Conservation (phyloP, 345 rosid genomes). For the Rubroshorea leprosula region DNA sequence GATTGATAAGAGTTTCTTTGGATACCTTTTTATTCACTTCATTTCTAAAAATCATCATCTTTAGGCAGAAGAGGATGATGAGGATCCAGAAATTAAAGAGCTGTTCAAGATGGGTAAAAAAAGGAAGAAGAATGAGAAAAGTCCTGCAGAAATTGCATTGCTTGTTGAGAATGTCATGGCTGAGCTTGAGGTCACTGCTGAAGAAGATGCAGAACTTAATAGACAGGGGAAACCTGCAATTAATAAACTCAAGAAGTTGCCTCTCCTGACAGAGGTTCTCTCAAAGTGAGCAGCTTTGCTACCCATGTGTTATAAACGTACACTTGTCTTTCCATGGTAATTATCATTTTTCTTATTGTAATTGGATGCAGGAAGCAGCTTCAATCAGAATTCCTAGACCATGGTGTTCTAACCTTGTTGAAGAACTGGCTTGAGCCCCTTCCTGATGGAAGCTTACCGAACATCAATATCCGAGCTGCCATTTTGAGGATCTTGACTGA, state of each 20-base stretch:
- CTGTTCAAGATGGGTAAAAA: slow-evolving; percentile 83
- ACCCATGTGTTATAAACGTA: neutral
- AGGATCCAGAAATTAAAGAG: slow-evolving; percentile 73
- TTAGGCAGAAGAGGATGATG: slow-evolving; percentile 88
- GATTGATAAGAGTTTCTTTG: neutral
- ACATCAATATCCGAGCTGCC: slow-evolving; percentile 89
- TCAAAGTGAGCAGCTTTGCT: slow-evolving; percentile 61
- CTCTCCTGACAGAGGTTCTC: slow-evolving; percentile 82
- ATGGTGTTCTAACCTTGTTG: slow-evolving; percentile 78
- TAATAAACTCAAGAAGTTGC: slow-evolving; percentile 81
- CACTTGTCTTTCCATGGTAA: neutral
- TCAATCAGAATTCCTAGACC: slow-evolving; percentile 89
- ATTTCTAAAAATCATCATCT: neutral
- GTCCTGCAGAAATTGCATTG: slow-evolving; percentile 81
- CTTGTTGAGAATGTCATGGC: slow-evolving; percentile 91
- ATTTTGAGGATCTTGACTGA: slow-evolving; percentile 70
- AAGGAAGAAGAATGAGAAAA: slow-evolving; percentile 75
- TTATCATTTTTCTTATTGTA: slow-evolving; percentile 1
- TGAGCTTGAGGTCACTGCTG: slow-evolving; percentile 88
- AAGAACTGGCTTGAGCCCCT: slow-evolving; percentile 99
- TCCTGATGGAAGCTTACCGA: slow-evolving; percentile 97
- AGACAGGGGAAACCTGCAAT: slow-evolving; percentile 80
- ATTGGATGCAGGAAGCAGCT: slow-evolving; percentile 69
- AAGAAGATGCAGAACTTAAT: slow-evolving; percentile 83
- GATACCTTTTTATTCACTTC: no score